phyloP scores from a whole-genome alignment of 345 rosid species.

The Moricandia arvensis region DNA sequence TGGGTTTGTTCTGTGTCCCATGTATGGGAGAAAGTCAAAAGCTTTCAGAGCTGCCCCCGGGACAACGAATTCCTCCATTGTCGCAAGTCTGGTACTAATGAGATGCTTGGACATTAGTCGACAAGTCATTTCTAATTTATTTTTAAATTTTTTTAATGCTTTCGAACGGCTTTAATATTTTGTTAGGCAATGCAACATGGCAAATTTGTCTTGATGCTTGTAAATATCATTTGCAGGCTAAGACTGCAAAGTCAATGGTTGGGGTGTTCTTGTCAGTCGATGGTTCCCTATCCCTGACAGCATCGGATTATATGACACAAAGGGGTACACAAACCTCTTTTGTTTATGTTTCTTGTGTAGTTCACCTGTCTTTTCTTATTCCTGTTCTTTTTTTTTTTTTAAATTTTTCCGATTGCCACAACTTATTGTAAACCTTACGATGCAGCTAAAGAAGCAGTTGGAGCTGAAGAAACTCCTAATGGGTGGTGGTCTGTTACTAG shows the following conservation, averaged over 20 bases:
- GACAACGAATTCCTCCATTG: conserved; percentile 76
- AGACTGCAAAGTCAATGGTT: conserved; percentile 83
- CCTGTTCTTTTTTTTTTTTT: neutral
- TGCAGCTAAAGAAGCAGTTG: conserved; percentile 87
- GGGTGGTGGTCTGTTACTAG: conserved; percentile 93
- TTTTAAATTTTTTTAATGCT: neutral
- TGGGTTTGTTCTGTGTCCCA: conserved; percentile 84
- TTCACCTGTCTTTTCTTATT: conserved; percentile 6
- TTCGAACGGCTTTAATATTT: neutral
- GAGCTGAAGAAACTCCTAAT: conserved; percentile 87
- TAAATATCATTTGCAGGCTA: conserved; percentile 56
- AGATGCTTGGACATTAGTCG: conserved; percentile 20
- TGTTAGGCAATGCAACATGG: conserved; percentile 9
- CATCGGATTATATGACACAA: conserved; percentile 67
- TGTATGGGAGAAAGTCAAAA: conserved; percentile 95
- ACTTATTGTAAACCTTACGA: conserved; percentile 11
- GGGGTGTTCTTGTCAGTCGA: conserved; percentile 76
- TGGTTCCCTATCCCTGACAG: conserved; percentile 61
- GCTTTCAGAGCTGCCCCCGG: conserved; percentile 97
- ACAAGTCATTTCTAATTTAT: conserved; percentile 1
- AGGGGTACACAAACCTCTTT: conserved; percentile 54
- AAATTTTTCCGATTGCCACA: neutral
- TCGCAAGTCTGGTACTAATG: conserved; percentile 66
- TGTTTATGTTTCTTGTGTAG: conserved; percentile 2
- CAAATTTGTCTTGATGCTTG: conserved; percentile 23